Evolutionary conservation across 805 yeast genomes (phyloP).

Genomic region (Saturnispora saitoi): DNA sequence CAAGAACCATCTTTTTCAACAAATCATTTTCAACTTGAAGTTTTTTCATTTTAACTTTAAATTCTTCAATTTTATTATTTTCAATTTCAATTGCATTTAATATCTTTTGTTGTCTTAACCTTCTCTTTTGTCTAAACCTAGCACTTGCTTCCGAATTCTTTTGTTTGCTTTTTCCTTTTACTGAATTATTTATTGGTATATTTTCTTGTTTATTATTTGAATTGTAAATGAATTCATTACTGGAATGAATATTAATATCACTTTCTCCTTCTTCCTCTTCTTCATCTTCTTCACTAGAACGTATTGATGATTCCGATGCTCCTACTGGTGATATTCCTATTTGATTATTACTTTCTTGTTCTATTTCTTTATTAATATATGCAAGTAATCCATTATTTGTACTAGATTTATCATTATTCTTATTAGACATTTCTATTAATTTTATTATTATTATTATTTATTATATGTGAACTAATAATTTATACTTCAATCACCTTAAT

Average conservation of each 20-base stretch:
- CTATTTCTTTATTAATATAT: neutral
- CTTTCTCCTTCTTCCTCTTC: neutral
- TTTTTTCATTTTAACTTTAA: slow-evolving; percentile 40
- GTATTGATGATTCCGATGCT: neutral
- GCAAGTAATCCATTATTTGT: no score
- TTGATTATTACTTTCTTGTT: neutral
- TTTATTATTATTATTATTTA: no score
- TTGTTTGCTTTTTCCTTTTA: slow-evolving; percentile 38
- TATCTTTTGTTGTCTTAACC: slow-evolving; percentile 51
- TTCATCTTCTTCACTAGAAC: neutral
- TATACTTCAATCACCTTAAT: no score
- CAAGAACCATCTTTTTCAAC: slow-evolving; percentile 36
- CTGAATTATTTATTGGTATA: neutral
- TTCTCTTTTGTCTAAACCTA: slow-evolving; percentile 54
- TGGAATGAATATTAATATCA: neutral
- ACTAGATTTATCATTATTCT: no score
- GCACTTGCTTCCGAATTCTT: slow-evolving; percentile 62
- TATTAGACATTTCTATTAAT: no score
- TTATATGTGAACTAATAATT: no score
- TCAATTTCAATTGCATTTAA: slow-evolving; percentile 37
- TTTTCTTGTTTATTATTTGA: neutral
- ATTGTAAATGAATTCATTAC: neutral
- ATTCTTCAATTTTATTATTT: slow-evolving; percentile 35
- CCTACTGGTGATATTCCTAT: neutral
- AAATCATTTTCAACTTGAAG: slow-evolving; percentile 57